Evolutionary conservation across 23 red algal species (phyloP).

Genomic region (Cyanidiococcus yangmingshanensis): DNA sequence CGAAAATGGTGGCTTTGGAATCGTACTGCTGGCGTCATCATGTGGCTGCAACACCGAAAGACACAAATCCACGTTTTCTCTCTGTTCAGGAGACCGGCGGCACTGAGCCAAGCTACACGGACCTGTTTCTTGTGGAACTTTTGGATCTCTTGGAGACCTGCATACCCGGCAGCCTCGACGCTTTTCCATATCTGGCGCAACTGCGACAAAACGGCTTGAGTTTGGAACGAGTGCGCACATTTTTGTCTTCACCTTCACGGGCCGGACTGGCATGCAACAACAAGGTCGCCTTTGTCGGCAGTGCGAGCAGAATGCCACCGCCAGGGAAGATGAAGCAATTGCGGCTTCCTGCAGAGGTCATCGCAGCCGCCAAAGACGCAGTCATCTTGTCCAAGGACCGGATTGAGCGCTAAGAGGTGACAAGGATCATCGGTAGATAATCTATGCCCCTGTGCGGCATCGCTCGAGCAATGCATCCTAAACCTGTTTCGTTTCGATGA

Average conservation of each 20-base stretch:
- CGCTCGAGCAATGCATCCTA: too few relatives aligned
- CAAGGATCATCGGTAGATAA: too few relatives aligned
- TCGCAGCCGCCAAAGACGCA: not conserved
- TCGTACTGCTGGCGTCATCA: conserved; percentile 4
- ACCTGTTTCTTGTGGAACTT: not conserved
- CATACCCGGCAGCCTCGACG: not conserved
- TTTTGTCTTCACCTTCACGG: not conserved
- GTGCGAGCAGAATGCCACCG: not conserved
- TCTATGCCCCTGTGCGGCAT: too few relatives aligned
- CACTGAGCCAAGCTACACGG: not conserved
- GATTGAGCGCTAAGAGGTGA: not conserved
- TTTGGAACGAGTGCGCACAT: conserved; percentile 3
- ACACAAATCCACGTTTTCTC: not conserved
- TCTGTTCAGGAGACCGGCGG: not conserved
- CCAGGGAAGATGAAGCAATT: not conserved
- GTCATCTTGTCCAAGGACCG: not conserved
- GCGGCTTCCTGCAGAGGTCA: not conserved
- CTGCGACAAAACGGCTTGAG: not conserved
- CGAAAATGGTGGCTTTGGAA: conserved; percentile 4
- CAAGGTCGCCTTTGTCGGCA: conserved; percentile 1
- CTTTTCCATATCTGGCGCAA: conserved; percentile 4
- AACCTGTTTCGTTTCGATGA: too few relatives aligned
- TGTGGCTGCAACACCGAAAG: not conserved
- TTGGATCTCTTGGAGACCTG: conserved; percentile 2
- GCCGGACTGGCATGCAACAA: not conserved